Conservation (phyloP, 2,329 filamentous ascomycete genomes). For the Dactylellina drechsleri region DNA sequence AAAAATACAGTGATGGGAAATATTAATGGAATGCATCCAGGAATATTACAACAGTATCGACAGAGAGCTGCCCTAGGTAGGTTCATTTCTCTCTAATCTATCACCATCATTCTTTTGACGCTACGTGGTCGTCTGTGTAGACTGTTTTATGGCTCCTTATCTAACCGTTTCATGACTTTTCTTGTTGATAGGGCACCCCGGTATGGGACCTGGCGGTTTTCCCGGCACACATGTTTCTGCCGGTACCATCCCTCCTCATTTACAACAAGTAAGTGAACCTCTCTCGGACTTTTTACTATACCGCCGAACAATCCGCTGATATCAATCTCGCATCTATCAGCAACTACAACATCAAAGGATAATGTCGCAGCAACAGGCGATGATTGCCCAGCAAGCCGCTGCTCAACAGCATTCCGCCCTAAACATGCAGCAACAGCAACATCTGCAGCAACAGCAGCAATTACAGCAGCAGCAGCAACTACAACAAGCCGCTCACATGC, state of each 20-base stretch:
- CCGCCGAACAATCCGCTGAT: background rate
- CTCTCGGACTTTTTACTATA: background rate
- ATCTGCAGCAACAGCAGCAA: constrained; percentile 6
- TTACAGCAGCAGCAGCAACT: constrained; percentile 26
- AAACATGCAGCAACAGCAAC: constrained; percentile 15
- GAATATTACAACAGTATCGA: constrained; percentile 52
- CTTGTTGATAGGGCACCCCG: constrained; percentile 16
- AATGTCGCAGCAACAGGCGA: constrained; percentile 30
- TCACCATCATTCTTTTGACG: background rate
- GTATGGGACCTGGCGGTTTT: constrained; percentile 37
- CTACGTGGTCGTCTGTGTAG: constrained; percentile 1
- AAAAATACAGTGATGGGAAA: constrained; percentile 48
- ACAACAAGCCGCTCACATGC: constrained; percentile 23
- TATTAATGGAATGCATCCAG: constrained; percentile 54
- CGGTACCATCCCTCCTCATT: constrained; percentile 31
- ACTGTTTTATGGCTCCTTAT: background rate
- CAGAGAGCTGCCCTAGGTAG: constrained; percentile 33
- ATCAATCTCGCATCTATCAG: background rate
- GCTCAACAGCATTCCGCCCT: constrained; percentile 19
- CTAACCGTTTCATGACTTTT: no score
- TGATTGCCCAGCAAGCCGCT: constrained; percentile 15
- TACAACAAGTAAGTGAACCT: constrained; percentile 43
- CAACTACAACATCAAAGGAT: constrained; percentile 4
- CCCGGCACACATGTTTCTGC: constrained; percentile 28
- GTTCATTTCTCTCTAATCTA: constrained; percentile 12